phyloP scores from a whole-genome alignment of 1,139 yeast genomes.

The Hansenula lynferdii region DNA sequence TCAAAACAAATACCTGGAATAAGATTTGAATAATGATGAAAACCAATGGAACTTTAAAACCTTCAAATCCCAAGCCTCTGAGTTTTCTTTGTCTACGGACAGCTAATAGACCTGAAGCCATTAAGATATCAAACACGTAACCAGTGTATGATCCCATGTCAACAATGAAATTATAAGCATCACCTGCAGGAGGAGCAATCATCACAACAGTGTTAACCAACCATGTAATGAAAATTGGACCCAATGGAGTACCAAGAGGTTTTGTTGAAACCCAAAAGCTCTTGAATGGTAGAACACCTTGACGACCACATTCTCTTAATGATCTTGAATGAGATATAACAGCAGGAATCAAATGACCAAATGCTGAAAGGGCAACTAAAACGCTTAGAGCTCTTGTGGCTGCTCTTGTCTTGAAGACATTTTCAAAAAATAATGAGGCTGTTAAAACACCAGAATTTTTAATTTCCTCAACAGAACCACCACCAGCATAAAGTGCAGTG shows the following conservation, averaged over 20 bases:
- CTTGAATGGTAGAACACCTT: conserved; percentile 41
- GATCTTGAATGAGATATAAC: conserved; percentile 37
- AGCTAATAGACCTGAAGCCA: conserved; percentile 32
- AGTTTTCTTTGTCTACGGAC: conserved; percentile 33
- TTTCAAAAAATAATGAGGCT: conserved; percentile 32
- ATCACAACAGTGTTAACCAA: conserved; percentile 35
- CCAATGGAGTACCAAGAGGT: conserved; percentile 39
- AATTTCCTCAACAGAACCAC: conserved; percentile 27
- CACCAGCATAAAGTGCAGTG: conserved; percentile 37
- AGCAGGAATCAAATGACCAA: conserved; percentile 38
- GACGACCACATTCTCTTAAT: conserved; percentile 43
- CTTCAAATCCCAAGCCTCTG: conserved; percentile 33
- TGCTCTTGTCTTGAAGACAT: conserved; percentile 30
- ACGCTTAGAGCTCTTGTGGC: conserved; percentile 32
- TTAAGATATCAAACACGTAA: conserved; percentile 32
- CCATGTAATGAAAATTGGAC: conserved; percentile 34
- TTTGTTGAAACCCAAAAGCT: conserved; percentile 36
- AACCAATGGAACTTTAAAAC: conserved; percentile 28
- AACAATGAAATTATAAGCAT: conserved; percentile 39
- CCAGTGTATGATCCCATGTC: conserved; percentile 30
- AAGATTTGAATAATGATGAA: conserved; percentile 27
- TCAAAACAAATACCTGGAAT: conserved; percentile 33
- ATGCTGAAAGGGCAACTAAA: conserved; percentile 38
- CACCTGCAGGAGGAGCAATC: conserved; percentile 43
- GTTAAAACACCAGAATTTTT: conserved; percentile 30